These are phyloP conservation scores for Eruca vesicaria DNA, from an alignment of 441 rosid species.

Conservation along the genomic window DNA sequence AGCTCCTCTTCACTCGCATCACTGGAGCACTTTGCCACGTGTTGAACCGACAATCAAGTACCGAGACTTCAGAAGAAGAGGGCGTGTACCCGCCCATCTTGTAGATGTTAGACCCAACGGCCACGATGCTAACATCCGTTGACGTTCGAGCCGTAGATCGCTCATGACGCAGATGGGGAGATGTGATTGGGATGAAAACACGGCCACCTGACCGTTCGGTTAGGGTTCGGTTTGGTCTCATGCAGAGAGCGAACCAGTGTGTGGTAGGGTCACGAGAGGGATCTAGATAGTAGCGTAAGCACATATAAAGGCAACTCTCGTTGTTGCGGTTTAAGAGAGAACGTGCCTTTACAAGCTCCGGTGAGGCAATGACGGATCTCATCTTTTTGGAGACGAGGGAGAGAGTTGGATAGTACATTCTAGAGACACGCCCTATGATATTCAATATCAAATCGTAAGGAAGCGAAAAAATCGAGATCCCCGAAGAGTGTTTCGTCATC, in stretches of 20 bases:
- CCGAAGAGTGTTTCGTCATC: background rate
- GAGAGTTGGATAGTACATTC: background rate
- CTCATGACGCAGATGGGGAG: background rate
- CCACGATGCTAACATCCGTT: background rate
- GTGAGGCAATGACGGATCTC: background rate
- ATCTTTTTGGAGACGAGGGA: background rate
- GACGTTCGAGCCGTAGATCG: background rate
- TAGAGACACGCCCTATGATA: background rate
- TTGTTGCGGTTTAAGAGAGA: background rate
- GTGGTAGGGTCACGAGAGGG: background rate
- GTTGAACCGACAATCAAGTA: background rate
- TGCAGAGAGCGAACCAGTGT: background rate
- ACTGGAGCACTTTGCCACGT: background rate
- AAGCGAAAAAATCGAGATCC: background rate
- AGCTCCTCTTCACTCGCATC: background rate
- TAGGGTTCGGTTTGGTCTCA: background rate
- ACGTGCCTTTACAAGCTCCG: background rate
- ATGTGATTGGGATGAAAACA: background rate
- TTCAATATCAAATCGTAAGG: background rate
- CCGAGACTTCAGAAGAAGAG: background rate
- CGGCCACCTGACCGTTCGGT: background rate
- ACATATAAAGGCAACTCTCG: background rate
- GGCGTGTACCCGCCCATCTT: background rate
- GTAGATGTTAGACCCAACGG: slow-evolving; percentile 6
- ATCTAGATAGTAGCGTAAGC: background rate